These are phyloP conservation scores for Alternaria metachromatica DNA, from an alignment of 2,329 filamentous ascomycete genomes.

Conservation along the genomic window DNA sequence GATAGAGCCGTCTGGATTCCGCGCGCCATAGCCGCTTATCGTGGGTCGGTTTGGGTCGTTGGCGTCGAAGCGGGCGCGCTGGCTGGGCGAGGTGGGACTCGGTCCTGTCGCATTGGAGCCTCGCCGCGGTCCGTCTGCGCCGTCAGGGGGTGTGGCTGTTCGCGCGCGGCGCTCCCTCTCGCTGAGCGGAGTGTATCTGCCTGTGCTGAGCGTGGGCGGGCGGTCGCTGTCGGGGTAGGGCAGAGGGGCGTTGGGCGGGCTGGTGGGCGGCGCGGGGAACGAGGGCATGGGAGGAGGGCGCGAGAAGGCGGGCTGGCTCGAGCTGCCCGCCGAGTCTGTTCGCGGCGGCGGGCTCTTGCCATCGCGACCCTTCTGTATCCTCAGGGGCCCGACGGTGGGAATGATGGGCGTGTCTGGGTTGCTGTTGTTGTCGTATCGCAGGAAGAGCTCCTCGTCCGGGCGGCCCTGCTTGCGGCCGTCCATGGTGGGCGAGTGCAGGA, in stretches of 20 bases:
- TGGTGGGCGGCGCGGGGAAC: conserved; percentile 68
- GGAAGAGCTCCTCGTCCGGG: conserved; percentile 83
- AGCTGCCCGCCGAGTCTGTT: conserved; percentile 71
- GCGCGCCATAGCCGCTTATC: conserved; percentile 52
- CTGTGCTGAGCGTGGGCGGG: conserved; percentile 29
- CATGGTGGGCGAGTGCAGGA: conserved; percentile 29
- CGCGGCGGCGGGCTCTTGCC: conserved; percentile 60
- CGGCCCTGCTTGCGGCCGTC: conserved; percentile 66
- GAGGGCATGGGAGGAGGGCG: conserved; percentile 59
- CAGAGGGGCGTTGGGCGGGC: conserved; percentile 51
- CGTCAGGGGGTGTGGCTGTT: conserved; percentile 44
- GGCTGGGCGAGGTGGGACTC: conserved; percentile 37
- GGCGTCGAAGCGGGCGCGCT: conserved; percentile 54
- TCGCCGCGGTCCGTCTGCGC: conserved; percentile 37
- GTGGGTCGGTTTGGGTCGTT: conserved; percentile 58
- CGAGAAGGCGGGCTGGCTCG: conserved; percentile 45
- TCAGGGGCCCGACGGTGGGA: conserved; percentile 81
- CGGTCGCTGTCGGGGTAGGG: conserved; percentile 55
- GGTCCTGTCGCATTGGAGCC: conserved; percentile 40
- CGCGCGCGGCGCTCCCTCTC: conserved; percentile 44
- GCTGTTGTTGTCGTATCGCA: conserved; percentile 54
- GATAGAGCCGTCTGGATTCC: conserved; percentile 40
- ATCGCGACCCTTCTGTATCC: conserved; percentile 77
- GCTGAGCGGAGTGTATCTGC: conserved; percentile 46
- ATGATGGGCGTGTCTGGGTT: conserved; percentile 77